A percentile compares a stretch with the other conserved stretches of the same genome.
These are phyloP conservation scores for Stephania yunnanensis DNA, from an alignment of 164 flowering plant genomes.

Conservation along the genomic window DNA sequence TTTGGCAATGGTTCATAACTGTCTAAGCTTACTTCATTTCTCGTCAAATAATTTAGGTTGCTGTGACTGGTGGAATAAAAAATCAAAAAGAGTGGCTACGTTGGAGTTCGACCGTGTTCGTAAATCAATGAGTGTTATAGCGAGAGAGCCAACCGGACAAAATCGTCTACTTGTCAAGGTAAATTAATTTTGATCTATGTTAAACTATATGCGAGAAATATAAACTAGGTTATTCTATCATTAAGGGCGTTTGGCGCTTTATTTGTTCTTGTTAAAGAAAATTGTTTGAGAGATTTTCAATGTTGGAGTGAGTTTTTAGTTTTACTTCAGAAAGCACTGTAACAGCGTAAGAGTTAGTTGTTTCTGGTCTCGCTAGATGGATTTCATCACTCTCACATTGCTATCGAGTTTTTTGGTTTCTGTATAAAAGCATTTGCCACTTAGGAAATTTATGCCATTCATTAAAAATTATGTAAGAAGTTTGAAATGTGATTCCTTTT, in stretches of 20 bases:
- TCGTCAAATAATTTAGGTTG: slow-evolving; percentile 40
- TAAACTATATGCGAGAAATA: background rate
- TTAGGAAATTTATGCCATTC: background rate
- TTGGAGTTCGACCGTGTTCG: slow-evolving; percentile 84
- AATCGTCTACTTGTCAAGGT: slow-evolving; percentile 94
- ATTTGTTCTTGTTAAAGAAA: background rate
- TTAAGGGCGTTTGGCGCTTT: background rate
- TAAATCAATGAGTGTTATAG: slow-evolving; percentile 83
- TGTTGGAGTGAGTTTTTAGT: background rate
- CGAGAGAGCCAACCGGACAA: slow-evolving; percentile 49
- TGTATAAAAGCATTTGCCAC: background rate
- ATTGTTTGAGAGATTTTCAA: background rate
- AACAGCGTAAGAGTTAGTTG: too few species aligned
- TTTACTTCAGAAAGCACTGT: background rate
- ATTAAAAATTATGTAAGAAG: background rate
- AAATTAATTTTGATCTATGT: slow-evolving; percentile 7
- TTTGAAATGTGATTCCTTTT: background rate
- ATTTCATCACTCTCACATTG: background rate
- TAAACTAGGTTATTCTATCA: background rate
- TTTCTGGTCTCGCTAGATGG: background rate
- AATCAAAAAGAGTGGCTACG: slow-evolving; percentile 64
- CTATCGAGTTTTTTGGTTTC: background rate
- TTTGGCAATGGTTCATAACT: background rate
- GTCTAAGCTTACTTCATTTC: background rate
- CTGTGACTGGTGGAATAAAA: slow-evolving; percentile 77